These are phyloP conservation scores for Chlamydomonas incerta DNA, from an alignment of 139 green algal genomes.

Conservation along the genomic window DNA sequence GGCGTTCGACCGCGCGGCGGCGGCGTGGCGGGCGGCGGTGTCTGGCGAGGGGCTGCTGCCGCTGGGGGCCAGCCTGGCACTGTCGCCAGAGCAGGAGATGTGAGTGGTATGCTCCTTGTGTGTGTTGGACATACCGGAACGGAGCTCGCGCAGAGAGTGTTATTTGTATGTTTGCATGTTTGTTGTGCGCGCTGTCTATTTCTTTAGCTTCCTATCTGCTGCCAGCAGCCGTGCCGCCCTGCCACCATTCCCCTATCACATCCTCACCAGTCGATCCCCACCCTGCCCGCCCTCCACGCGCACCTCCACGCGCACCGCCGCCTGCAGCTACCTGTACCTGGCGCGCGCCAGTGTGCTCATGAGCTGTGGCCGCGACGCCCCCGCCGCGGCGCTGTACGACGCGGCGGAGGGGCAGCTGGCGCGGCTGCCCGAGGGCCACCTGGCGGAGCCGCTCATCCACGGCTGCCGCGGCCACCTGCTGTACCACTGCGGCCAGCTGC, in stretches of 20 bases:
- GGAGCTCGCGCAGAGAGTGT: too few relatives aligned
- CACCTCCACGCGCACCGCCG: not conserved
- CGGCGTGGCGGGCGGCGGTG: conserved; percentile 13
- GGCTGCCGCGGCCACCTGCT: conserved; percentile 50
- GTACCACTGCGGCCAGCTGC: conserved; percentile 46
- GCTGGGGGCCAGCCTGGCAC: not conserved
- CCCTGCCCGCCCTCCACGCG: not conserved
- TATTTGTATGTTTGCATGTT: too few relatives aligned
- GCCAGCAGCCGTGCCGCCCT: too few relatives aligned
- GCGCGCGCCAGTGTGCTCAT: conserved; percentile 47
- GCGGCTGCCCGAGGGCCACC: conserved; percentile 44
- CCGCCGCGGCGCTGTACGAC: conserved; percentile 38
- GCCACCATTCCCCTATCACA: too few relatives aligned
- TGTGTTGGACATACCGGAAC: too few relatives aligned
- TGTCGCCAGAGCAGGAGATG: conserved; percentile 46
- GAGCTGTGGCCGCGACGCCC: conserved; percentile 43
- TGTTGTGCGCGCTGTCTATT: too few relatives aligned
- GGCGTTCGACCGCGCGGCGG: conserved; percentile 28
- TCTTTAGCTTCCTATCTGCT: too few relatives aligned
- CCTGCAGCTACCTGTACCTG: conserved; percentile 46
- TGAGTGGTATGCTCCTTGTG: conserved; percentile 6
- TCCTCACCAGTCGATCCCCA: too few relatives aligned
- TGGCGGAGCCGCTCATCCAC: conserved; percentile 51
- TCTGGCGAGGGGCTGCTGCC: conserved; percentile 3
- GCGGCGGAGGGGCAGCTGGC: conserved; percentile 14